Base-by-base conservation (phyloP, 2,329 filamentous ascomycete genomes). In the Diaporthe citrichinensis region DNA sequence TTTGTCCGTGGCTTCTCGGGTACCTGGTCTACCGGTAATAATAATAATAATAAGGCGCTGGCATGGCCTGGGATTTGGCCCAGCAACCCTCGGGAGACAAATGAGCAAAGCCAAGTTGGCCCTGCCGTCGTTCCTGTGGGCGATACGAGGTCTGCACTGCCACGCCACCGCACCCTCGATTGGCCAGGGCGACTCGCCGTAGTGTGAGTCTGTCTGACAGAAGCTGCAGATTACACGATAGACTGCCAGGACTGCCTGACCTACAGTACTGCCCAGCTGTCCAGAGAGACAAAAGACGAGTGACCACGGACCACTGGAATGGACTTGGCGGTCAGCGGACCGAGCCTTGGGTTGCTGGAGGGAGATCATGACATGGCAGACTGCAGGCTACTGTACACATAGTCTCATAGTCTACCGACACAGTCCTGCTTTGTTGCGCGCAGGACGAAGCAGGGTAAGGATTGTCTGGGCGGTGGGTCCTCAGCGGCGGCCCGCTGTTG, bases 61-160 rank as follows among this genome's bases (percentile, higher is more conserved):
- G 62, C 36, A 36, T 68, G 65, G 46, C 65, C 65, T 53, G 12
- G 65, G 65, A 68, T 69, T 69, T 41, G 49, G 49, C 65, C 65
- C 65, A 69, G 34, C 65, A 69, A 69, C 49, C 44, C 46, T 41
- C 23, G 65, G 31, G 34, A 39, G 34, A 41, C 65, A 69, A 69
- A 55, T 55, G 49, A 55, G 49, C 65, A 41, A 41, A 55, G 65
- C 65, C 65, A 69, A 69, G 65, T 55, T 55, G 31, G 65, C 23
- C 59, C 49, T 41, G 49, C 65, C 34, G 46, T 55, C 34, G 65
- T 69, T 69, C 65, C 65, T 69, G 65, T 55, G 34, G 65, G 65
- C 65, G 65, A 69, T 69, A 69, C 65, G 65, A 69, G 49, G 65
- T 69, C 49, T 69, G 65, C 65, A 69, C 65, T 69, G 65, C 65